These are phyloP conservation scores for Diaporthe vexans DNA, from an alignment of 2,329 filamentous ascomycete species.

Conservation along the genomic window DNA sequence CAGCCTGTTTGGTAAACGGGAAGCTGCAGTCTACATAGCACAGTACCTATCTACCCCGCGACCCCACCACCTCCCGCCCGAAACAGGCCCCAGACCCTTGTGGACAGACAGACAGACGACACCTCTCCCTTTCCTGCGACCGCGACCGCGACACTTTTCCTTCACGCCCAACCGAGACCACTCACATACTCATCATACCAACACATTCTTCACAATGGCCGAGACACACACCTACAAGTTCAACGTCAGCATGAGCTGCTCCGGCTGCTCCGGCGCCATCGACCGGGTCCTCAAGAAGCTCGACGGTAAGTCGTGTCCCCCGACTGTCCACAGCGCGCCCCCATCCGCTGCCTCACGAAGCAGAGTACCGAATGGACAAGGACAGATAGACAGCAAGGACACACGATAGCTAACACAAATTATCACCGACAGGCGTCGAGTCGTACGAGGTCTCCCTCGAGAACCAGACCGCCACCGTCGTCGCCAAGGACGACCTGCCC, in stretches of 20 bases:
- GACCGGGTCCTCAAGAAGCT: slow-evolving; percentile 93
- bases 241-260: slow-evolving; percentile 93
- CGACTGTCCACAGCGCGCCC: too few relatives aligned
- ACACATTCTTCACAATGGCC: slow-evolving; percentile 67
- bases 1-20: too few relatives aligned
- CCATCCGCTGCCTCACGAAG: too few relatives aligned
- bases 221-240: slow-evolving; percentile 93
- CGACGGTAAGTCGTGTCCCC: slow-evolving; percentile 75
- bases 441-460: slow-evolving; percentile 90
- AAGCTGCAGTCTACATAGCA: background rate
- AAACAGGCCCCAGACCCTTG: background rate
- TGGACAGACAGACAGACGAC: slow-evolving; percentile 12
- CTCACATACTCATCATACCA: background rate
- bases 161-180: background rate
- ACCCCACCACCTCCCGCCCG: slow-evolving; percentile 24
- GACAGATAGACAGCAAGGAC: too few relatives aligned
- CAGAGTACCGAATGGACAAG: background rate
- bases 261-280: slow-evolving; percentile 95
- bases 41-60: slow-evolving; percentile 23
- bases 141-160: background rate
- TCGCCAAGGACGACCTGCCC: slow-evolving; percentile 76
- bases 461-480: slow-evolving; percentile 83
- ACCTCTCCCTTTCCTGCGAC: slow-evolving; percentile 1
- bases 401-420: background rate
- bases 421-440: slow-evolving; percentile 76